A percentile compares a stretch with the other conserved stretches of the same genome.
These are phyloP conservation scores for Cucumis cinereus DNA, from an alignment of 306 rosid species.

Conservation along the genomic window DNA sequence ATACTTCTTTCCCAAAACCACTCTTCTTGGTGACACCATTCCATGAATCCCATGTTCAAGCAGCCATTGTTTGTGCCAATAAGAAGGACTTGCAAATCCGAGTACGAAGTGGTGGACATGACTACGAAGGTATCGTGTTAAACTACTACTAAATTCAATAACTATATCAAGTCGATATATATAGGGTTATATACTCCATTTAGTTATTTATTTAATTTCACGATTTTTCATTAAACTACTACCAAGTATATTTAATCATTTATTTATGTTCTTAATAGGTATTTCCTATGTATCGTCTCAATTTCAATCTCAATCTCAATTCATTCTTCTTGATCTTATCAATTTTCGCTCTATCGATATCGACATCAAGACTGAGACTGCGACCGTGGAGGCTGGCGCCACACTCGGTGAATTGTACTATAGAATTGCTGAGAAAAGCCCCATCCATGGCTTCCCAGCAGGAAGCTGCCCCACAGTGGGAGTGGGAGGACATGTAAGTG, in stretches of 20 bases:
- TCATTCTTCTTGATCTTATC: conserved; percentile 17
- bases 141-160: background rate
- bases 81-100: conserved; percentile 6
- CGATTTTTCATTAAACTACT: background rate
- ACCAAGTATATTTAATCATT: background rate
- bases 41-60: conserved; percentile 14
- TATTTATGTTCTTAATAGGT: background rate
- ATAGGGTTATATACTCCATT: background rate
- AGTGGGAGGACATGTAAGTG: conserved; percentile 14
- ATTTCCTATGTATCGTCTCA: conserved; percentile 17
- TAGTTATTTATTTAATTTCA: background rate
- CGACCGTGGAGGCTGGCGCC: conserved; percentile 14
- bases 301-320: conserved; percentile 12
- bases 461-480: conserved; percentile 24
- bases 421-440: conserved; percentile 15
- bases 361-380: conserved; percentile 2
- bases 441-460: conserved; percentile 21
- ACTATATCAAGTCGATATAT: background rate
- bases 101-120: conserved; percentile 23
- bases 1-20: conserved; percentile 28
- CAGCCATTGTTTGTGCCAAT: conserved; percentile 15
- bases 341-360: conserved; percentile 12
- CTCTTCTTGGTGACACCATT: conserved; percentile 28
- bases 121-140: conserved; percentile 19
- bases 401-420: conserved; percentile 22